Base-by-base conservation (phyloP, 805 yeast genomes). In the Lachancea sp. region DNA sequence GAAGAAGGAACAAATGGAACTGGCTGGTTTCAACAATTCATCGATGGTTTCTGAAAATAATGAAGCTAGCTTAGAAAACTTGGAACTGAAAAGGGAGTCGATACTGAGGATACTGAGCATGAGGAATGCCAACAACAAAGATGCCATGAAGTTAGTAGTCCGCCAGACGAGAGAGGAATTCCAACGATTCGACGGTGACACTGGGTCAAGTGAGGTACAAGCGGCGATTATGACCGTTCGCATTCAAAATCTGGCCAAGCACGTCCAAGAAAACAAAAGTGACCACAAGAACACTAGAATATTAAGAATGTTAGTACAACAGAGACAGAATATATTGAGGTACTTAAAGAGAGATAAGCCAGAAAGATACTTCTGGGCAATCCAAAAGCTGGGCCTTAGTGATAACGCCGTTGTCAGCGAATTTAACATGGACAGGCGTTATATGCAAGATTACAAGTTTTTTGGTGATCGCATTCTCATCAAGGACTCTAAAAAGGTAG, bases 121-220 rank as follows among this genome's bases (percentile, higher is more conserved):
- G 65, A 80, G 74, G 61, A 89, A 89, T 63, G 72, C 92, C 19
- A 71, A 72, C 49, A 71, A 72, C 38, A 58, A 63, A 15, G 88
- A 84, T 47, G 68, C 70, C 42, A 68, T 72, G 53, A 75, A 76
- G 48, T 59, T 75, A 49, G 83, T 86, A 21, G 68, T 77, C 2
- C 64, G 65, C 34, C 60, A 82, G 34, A 96, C 97, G 1, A 71
- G 77, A 37, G 65, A 74, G 51, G 97, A 90, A 65, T 89, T 90
- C 62, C 79, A 77, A 51, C 72, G 95, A 54, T 71, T 74, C 48
- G 87, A 80, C 34, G 96, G 95, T 40, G 97, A 92, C 60, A 85
- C 96, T 1, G 97, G 95, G 2, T 85, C 96, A 2, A 78, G 95
- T 40, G 97, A 90, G 65, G 96, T 89, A 19, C 97, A 89, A 64